phyloP scores from a whole-genome alignment of 805 yeast species.

The Pichia exigua region DNA sequence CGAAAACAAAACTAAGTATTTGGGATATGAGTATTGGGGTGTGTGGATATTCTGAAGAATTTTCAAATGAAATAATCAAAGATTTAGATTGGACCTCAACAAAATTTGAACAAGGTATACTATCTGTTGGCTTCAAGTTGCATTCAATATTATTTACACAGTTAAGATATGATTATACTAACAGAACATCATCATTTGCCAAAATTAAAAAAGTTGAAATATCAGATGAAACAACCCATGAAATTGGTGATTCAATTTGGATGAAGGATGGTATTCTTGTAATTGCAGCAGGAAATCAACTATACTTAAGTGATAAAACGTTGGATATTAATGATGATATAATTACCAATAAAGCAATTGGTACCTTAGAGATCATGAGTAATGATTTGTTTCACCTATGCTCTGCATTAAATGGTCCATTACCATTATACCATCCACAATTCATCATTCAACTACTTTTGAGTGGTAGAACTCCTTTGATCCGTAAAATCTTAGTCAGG shows the following conservation, averaged over 20 bases:
- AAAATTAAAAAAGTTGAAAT: conserved; percentile 69
- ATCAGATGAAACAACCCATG: conserved; percentile 62
- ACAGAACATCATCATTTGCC: conserved; percentile 67
- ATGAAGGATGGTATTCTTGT: conserved; percentile 69
- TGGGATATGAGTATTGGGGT: conserved; percentile 73
- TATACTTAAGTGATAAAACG: conserved; percentile 69
- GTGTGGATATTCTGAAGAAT: conserved; percentile 51
- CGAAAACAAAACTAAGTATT: conserved; percentile 47
- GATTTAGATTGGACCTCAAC: conserved; percentile 89
- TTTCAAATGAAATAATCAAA: conserved; percentile 33
- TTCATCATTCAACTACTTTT: conserved; percentile 68
- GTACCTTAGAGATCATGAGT: conserved; percentile 48
- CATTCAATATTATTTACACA: conserved; percentile 68
- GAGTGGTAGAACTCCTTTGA: conserved; percentile 48
- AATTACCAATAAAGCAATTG: conserved; percentile 46
- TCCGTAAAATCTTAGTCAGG: conserved; percentile 46
- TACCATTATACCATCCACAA: conserved; percentile 90
- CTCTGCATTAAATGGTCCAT: conserved; percentile 75
- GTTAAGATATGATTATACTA: conserved; percentile 82
- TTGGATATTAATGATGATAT: conserved; percentile 46
- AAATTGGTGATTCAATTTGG: conserved; percentile 88
- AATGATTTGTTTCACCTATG: conserved; percentile 61
- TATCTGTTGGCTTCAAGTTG: conserved; percentile 70
- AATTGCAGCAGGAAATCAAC: conserved; percentile 84
- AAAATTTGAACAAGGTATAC: conserved; percentile 54